Evolutionary conservation across 768 basidiomycete genomes (phyloP), one percentile per base, ranked within the genome.

Genomic region (Lactifluus echinatus): DNA sequence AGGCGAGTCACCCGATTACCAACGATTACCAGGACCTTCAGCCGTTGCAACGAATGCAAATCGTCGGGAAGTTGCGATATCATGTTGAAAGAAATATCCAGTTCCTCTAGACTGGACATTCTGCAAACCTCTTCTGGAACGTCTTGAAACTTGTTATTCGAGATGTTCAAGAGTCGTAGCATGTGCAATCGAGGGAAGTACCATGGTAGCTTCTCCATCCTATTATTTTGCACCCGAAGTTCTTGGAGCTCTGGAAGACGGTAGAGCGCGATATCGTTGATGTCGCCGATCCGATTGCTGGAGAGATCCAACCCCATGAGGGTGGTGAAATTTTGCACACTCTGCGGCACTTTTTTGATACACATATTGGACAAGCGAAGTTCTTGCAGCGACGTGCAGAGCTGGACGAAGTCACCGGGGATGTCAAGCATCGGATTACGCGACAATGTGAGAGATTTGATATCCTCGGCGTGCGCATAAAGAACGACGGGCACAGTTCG

Each of bases 371-470:
- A 85, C 39, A 99, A 75, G 8, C 85, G 82, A 42, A 99, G 81
- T 65, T 96, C 93, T 55, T 85, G 84, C 8, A 99, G 79, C 5
- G 76, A 80, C 1, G 80, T 81, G 67, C 93, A 95, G 5, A 86
- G 82, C 70, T 96, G 90, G 56, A 96, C 86, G 68, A 99, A 99
- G 71, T 98, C 96, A 49, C 92, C 83, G 0, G 95, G 96, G 34
- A 98, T 87, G 69, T 98, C 94, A 53, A 94, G 80, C 81, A 95
- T 91, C 2, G 94, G 93, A 67, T 98, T 99, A 43, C 89, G 83
- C 3, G 93, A 95, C 14, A 98, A 79, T 59, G 88, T 89, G 57
- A 98, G 85, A 39, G 79, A 84, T 56, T 89, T 75, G 65, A 99
- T 93, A 24, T 80, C 80, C 63, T 87, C 84, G 1, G 93, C 93